Base-by-base conservation (phyloP, 495 filamentous ascomycete genomes). In the Penicillium pulvis region DNA sequence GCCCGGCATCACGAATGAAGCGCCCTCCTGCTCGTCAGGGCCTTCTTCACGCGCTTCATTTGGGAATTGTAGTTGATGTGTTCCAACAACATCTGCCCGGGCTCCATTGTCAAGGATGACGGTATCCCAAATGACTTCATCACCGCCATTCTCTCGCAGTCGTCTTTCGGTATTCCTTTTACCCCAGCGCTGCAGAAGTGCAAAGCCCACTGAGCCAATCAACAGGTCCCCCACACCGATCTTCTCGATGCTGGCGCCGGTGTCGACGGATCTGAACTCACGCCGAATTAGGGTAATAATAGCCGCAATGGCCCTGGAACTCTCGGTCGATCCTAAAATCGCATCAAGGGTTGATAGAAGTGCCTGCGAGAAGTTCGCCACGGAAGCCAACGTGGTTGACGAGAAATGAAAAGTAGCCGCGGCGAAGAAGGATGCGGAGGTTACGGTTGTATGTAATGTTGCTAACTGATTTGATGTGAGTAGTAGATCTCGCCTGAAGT, bases 111-210 rank as follows among this genome's bases (percentile, higher is more conserved):
- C 82, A 19, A 89, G 66, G 31, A 92, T 84, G 45, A 92, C 86
- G n/a, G 90, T 85, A 75, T 93, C 90, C 90, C 90, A 93, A 10
- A 92, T 77, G 26, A 83, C 72, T 63, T 90, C 88, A 49, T 88
- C 81, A 12, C 79, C 79, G 45, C 76, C 71, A 31, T 79, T 76
- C 2, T 78, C 72, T 17, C 76, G 79, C 17, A 75, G 68, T 30
- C 87, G 78, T 49, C 81, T 75, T 53, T 87, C 82, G 19, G 85
- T 83, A 52, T 81, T 79, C 39, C 78, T 83, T 55, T 78, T 81
- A 35, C 87, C 87, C 79, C 85, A 85, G 31, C 83, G 79, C 62
- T 92, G 90, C 45, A 93, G 68, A 52, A 91, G 81, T 2, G 87
- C 89, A 57, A 93, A 83, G 9, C 86, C 88, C 51, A 88, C 84